These are phyloP conservation scores for Mycena alexandri DNA, from an alignment of 768 basidiomycete genomes.

Conservation along the genomic window DNA sequence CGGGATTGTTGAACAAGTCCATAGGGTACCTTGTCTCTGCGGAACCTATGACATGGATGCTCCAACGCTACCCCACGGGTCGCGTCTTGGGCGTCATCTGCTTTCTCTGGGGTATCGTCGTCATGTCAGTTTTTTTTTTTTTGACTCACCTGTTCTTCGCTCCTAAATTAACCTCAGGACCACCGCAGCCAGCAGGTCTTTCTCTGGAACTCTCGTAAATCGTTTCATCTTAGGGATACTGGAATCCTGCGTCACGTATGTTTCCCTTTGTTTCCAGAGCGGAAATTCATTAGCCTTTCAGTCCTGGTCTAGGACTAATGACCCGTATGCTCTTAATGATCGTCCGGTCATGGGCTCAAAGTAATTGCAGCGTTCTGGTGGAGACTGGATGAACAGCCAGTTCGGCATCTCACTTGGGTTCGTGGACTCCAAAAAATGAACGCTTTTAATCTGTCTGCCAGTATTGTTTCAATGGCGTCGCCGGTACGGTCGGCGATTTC, in stretches of 20 bases:
- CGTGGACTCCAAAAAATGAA: constrained; percentile 1
- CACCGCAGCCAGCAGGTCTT: constrained; percentile 42
- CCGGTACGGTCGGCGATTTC: constrained; percentile 45
- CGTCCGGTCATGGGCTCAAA: no score
- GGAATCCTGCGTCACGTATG: constrained; percentile 45
- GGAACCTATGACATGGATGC: constrained; percentile 45
- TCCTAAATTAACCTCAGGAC: constrained; percentile 25
- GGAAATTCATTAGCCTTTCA: neutral
- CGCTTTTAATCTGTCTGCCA: neutral
- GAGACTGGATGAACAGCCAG: constrained; percentile 44
- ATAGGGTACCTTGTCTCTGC: constrained; percentile 45
- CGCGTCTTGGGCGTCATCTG: constrained; percentile 38
- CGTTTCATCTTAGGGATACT: constrained; percentile 45
- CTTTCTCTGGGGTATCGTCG: constrained; percentile 50
- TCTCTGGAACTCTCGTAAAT: constrained; percentile 43
- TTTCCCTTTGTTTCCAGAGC: neutral
- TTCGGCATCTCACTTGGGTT: constrained; percentile 47
- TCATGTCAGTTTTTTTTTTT: constrained; percentile 40
- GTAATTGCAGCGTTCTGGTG: constrained; percentile 42
- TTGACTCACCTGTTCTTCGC: neutral
- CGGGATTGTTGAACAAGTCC: neutral
- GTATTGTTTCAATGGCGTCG: constrained; percentile 40
- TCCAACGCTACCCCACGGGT: constrained; percentile 39
- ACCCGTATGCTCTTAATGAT: constrained; percentile 39
- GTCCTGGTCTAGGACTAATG: constrained; percentile 48